Conservation (phyloP, 768 basidiomycete genomes). For the Trametes punicea region DNA sequence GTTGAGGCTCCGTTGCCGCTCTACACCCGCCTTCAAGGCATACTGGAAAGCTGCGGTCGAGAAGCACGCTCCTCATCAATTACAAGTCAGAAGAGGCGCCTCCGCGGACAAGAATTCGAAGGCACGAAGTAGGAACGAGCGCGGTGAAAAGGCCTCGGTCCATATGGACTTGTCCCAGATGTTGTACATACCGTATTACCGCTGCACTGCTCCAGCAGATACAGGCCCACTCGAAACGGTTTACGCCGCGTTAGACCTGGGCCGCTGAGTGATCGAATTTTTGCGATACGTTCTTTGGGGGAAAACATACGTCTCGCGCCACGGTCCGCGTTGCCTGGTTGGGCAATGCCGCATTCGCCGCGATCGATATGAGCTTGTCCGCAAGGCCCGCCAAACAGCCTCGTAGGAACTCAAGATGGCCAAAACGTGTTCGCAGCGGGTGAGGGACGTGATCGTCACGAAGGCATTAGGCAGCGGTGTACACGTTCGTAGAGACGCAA, state of each 20-base stretch:
- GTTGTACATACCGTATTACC: no score
- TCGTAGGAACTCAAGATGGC: background rate
- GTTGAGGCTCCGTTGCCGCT: no score
- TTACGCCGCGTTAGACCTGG: background rate
- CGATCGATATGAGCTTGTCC: conserved; percentile 14
- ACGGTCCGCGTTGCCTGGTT: conserved; percentile 9
- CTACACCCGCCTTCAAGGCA: no score
- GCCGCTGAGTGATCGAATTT: conserved; percentile 2
- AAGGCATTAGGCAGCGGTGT: background rate
- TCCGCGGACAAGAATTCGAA: no score
- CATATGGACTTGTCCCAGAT: no score
- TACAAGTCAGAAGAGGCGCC: no score
- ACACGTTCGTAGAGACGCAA: conserved; percentile 18
- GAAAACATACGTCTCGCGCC: conserved; percentile 3
- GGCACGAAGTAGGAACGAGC: no score
- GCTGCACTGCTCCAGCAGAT: no score
- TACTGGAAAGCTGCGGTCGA: no score
- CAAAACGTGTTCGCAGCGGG: background rate
- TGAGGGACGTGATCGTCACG: conserved; percentile 7
- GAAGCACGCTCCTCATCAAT: no score
- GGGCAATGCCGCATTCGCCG: conserved; percentile 12
- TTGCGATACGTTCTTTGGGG: conserved; percentile 8
- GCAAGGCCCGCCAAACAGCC: background rate
- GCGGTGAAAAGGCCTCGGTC: no score
- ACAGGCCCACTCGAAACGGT: no score